Base-by-base conservation (phyloP, 768 basidiomycete species). In the Auricularia cornea region DNA sequence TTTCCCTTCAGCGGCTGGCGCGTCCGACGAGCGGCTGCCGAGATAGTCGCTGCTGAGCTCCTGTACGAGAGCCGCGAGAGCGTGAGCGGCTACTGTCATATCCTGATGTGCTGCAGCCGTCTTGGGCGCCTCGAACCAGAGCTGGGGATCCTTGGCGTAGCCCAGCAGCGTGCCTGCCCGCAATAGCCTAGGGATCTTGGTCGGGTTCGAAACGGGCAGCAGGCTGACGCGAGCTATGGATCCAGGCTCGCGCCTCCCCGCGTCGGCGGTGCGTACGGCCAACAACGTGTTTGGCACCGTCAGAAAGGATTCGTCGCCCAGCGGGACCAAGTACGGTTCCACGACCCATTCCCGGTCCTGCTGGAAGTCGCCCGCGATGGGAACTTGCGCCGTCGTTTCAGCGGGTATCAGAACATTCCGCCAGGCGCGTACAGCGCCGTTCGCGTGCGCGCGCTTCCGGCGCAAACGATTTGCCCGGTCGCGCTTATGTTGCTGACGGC, bases 21-120 rank as follows among this genome's bases (percentile, higher is more conserved):
- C 64, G 64, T 2, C 67, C 65, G 38, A 56, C 11, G 72, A 59
- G n/a, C n/a, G n/a, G n/a, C n/a, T n/a, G n/a, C n/a, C n/a, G n/a
- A n/a, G n/a, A n/a, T n/a, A n/a, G n/a, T n/a, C n/a, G n/a, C n/a
- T n/a, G n/a, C n/a, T n/a, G n/a, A n/a, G n/a, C n/a, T n/a, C n/a
- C n/a, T n/a, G n/a, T n/a, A n/a, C n/a, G n/a, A n/a, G n/a, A n/a
- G n/a, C n/a, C n/a, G n/a, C n/a, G n/a, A n/a, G n/a, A n/a, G n/a
- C n/a, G n/a, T n/a, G n/a, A n/a, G n/a, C n/a, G n/a, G n/a, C n/a
- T n/a, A n/a, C n/a, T n/a, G n/a, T n/a, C n/a, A n/a, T n/a, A n/a
- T n/a, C n/a, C n/a, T n/a, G n/a, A n/a, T n/a, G n/a, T n/a, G n/a
- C n/a, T n/a, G n/a, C n/a, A n/a, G n/a, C n/a, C n/a, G n/a, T n/a